A percentile compares a stretch with the other conserved stretches of the same genome.
Conservation (phyloP, 305 asterid species). For the Fraxinus paxiana region DNA sequence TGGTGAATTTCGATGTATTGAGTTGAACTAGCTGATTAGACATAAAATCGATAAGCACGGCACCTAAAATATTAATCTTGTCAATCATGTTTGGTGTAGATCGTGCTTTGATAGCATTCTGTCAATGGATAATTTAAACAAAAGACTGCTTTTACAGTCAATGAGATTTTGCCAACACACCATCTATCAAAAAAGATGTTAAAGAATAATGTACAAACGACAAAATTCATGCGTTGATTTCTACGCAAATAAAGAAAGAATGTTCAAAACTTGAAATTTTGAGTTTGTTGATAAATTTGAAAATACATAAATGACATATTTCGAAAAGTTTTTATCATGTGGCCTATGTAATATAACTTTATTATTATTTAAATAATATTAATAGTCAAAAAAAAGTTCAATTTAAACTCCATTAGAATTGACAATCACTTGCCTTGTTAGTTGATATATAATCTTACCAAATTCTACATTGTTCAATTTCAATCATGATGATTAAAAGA, state of each 20-base stretch:
- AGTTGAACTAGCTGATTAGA: not conserved
- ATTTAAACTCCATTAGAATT: not conserved
- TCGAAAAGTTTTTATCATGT: not conserved
- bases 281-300: not conserved
- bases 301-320: not conserved
- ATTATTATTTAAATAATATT: not conserved
- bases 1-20: not conserved
- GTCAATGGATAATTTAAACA: no score
- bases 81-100: not conserved
- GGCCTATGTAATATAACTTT: not conserved
- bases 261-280: not conserved
- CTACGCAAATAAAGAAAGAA: not conserved
- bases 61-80: not conserved
- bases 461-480: not conserved
- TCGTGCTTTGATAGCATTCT: no score
- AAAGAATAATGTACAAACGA: no score
- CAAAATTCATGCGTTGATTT: not conserved
- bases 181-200: no score
- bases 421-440: not conserved
- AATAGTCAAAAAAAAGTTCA: not conserved
- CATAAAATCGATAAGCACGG: not conserved
- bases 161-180: no score
- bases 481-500: not conserved
- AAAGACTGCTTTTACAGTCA: no score
- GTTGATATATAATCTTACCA: not conserved